Conservation (phyloP, 768 basidiomycete genomes). For the Suillus cothurnatus region DNA sequence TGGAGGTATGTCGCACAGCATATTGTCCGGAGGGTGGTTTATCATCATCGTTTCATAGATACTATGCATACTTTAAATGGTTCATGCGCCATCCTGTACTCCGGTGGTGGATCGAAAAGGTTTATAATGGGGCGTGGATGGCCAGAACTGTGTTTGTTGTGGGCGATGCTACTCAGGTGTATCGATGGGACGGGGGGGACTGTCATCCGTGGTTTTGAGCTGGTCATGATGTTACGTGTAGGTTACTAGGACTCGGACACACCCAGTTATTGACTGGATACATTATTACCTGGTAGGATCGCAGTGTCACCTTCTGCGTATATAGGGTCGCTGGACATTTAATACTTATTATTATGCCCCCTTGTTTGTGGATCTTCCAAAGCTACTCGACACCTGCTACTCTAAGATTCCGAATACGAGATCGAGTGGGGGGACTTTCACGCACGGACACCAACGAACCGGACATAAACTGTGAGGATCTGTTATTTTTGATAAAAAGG, state of each 20-base stretch:
- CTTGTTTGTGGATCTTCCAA: too few species aligned
- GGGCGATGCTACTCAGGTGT: conserved; percentile 29
- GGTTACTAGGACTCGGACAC: neutral
- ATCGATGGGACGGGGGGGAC: conserved; percentile 2
- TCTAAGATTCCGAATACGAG: too few species aligned
- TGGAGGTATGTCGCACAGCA: conserved; percentile 31
- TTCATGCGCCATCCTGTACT: conserved; percentile 40
- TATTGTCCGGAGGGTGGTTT: neutral
- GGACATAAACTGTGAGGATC: too few species aligned
- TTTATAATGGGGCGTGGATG: conserved; percentile 42
- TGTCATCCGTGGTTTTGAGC: conserved; percentile 1
- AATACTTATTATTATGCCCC: neutral
- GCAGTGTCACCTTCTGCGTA: neutral
- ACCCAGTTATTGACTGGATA: neutral
- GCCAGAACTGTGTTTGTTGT: conserved; percentile 38
- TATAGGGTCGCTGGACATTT: neutral
- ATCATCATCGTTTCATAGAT: conserved; percentile 10
- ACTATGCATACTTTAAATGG: conserved; percentile 39
- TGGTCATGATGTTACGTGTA: neutral
- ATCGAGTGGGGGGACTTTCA: too few species aligned
- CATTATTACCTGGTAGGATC: neutral
- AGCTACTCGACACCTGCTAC: too few species aligned
- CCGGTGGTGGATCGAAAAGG: conserved; percentile 43
- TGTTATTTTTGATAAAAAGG: neutral
- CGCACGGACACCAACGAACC: too few species aligned